Base-by-base conservation (phyloP, 108 stramenopile genomes). In the Cyclotella atomus region DNA sequence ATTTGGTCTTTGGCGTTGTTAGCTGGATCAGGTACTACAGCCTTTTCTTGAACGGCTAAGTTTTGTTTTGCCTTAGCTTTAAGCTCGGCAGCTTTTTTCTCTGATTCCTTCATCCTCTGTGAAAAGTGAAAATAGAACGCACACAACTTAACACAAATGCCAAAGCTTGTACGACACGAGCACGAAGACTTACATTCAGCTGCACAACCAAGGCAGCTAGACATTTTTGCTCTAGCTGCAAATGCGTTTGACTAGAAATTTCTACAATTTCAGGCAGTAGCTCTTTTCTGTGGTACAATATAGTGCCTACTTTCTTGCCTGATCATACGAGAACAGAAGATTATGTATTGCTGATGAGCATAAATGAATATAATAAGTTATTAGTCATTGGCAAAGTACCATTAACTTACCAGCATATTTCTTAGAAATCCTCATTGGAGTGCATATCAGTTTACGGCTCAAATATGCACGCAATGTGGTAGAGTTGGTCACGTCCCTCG, bases 371-470 rank as follows among this genome's bases (percentile, higher is more conserved):
- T 38, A 16, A 27, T 12, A 2, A 24, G 1, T 16, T 24, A 38
- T 38, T 21, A 10, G 9, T 3, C 35, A 35, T 38, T 25, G 52
- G 34, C n/a, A 28, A 8, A 20, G 28, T 25, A 44, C 19, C 7
- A 36, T 30, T 17, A 41, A 45, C 59, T 50, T 53, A 62, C 78
- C 78, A 15, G 47, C 45, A 47, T 71, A 79, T 47, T 73, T 79
- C 46, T 79, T 79, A 1, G 71, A 72, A 19, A 79, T 60, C 2
- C 78, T 68, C 78, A 79, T 79, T 20, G 65, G 65, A 8, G 78
- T 45, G 52, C 78, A 79, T 12, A 67, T 55, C 32, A 79, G 59
- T 46, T 72, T 79, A 8, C 66, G 55, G 59, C 71, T 73, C 59
- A 79, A 64, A 52, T 68, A 79, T 21, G 71, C 71, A 1, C 78